phyloP scores from a whole-genome alignment of 2,329 filamentous ascomycete genomes.

The Fusarium nisikadoi region DNA sequence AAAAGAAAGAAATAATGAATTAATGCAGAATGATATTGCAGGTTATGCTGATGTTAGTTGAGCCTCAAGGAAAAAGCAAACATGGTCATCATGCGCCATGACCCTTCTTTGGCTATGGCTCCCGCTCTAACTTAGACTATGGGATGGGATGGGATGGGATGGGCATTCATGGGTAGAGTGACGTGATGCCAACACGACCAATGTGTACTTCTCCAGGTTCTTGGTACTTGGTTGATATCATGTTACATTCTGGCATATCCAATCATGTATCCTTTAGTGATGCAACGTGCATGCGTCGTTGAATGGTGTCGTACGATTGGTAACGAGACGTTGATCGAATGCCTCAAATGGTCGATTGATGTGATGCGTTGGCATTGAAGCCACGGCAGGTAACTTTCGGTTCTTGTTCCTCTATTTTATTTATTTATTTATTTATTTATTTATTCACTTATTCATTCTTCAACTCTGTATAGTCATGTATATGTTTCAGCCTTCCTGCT shows the following conservation, averaged over 20 bases:
- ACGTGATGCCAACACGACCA: neutral
- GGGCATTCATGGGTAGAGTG: neutral
- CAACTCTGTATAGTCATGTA: neutral
- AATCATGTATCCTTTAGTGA: conserved; percentile 13
- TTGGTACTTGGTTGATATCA: neutral
- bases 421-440: neutral
- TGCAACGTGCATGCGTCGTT: conserved; percentile 1
- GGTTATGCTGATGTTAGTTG: neutral
- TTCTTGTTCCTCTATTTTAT: neutral
- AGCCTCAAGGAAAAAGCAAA: conserved; percentile 15
- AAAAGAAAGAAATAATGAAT: neutral
- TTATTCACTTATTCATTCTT: too few relatives aligned
- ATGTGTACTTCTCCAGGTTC: neutral
- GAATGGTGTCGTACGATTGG: conserved; percentile 42
- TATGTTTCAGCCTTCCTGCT: neutral
- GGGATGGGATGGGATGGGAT: neutral
- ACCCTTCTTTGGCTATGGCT: conserved; percentile 15
- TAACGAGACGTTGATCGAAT: conserved; percentile 16
- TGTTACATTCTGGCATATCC: neutral
- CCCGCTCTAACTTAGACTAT: neutral
- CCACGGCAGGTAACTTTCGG: conserved; percentile 18
- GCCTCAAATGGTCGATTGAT: conserved; percentile 39
- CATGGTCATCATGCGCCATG: conserved; percentile 12
- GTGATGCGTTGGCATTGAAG: conserved; percentile 42
- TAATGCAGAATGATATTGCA: neutral